These are phyloP conservation scores for Rhododendron williamsianum DNA, from an alignment of 148 eudicot species.

Conservation along the genomic window DNA sequence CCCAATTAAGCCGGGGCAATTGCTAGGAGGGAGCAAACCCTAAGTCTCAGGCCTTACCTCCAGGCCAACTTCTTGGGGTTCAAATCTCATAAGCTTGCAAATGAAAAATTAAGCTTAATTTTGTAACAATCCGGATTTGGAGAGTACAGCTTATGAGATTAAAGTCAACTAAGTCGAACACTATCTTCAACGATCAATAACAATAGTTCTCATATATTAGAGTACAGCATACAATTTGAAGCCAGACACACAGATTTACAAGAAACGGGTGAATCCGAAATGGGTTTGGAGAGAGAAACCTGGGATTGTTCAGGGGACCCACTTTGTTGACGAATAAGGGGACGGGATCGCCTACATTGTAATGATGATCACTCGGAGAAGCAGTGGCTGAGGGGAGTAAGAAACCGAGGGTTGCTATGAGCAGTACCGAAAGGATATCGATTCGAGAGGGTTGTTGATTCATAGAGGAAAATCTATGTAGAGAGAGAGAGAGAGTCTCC, in stretches of 20 bases:
- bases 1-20: not conserved
- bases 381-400: slow-evolving; percentile 11
- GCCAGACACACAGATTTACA: not conserved
- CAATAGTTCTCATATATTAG: not conserved
- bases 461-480: not conserved
- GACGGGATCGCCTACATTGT: slow-evolving; percentile 78
- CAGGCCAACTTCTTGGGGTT: not conserved
- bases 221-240: not conserved
- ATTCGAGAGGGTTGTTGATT: slow-evolving; percentile 1
- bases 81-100: not conserved
- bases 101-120: not conserved
- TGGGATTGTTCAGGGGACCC: slow-evolving; percentile 84
- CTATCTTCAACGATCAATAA: not conserved
- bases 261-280: not conserved
- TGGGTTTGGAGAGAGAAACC: slow-evolving; percentile 30
- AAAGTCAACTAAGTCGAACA: not conserved
- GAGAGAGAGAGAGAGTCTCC: slow-evolving; percentile 11
- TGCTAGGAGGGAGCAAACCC: not conserved
- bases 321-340: slow-evolving; percentile 64
- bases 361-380: slow-evolving; percentile 26
- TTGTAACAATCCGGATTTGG: too few relatives aligned
- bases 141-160: too few relatives aligned
- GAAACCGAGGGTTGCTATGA: slow-evolving; percentile 11
- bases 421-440: slow-evolving; percentile 5
- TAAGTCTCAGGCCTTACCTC: too few relatives aligned